These are phyloP conservation scores for Escovopsis sp. DNA, from an alignment of 2,329 filamentous ascomycete genomes.

Conservation along the genomic window DNA sequence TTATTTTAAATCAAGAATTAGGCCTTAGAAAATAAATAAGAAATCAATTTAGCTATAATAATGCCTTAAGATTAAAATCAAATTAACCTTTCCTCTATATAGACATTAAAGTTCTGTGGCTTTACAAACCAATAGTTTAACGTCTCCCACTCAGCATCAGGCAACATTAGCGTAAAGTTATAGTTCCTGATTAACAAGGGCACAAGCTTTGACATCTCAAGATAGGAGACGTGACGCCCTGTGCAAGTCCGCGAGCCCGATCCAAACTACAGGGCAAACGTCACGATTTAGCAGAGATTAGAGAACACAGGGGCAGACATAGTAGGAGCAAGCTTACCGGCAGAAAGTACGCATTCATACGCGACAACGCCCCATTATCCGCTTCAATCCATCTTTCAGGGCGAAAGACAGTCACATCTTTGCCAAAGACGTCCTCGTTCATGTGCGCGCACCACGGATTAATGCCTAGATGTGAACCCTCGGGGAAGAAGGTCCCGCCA, in stretches of 20 bases:
- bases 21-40: too few species aligned
- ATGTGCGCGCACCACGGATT: constrained; percentile 22
- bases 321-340: constrained; percentile 11
- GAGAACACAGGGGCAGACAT: too few species aligned
- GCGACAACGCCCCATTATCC: constrained; percentile 9
- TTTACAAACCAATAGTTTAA: constrained; percentile 29
- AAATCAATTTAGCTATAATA: too few species aligned
- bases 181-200: constrained; percentile 22
- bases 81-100: too few species aligned
- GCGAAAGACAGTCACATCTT: constrained; percentile 19
- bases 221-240: constrained; percentile 26
- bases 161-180: constrained; percentile 15
- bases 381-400: constrained; percentile 27
- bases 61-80: too few species aligned
- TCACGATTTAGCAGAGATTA: background rate
- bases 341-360: constrained; percentile 17
- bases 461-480: constrained; percentile 18
- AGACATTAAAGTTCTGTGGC: constrained; percentile 23
- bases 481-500: constrained; percentile 17
- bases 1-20: too few species aligned
- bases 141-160: constrained; percentile 16
- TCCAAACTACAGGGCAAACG: constrained; percentile 17
- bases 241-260: constrained; percentile 27
- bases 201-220: constrained; percentile 29
- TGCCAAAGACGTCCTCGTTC: constrained; percentile 16